Evolutionary conservation across 176 grass and related monocot species (phyloP).

Genomic region (Triticum turgidum): DNA sequence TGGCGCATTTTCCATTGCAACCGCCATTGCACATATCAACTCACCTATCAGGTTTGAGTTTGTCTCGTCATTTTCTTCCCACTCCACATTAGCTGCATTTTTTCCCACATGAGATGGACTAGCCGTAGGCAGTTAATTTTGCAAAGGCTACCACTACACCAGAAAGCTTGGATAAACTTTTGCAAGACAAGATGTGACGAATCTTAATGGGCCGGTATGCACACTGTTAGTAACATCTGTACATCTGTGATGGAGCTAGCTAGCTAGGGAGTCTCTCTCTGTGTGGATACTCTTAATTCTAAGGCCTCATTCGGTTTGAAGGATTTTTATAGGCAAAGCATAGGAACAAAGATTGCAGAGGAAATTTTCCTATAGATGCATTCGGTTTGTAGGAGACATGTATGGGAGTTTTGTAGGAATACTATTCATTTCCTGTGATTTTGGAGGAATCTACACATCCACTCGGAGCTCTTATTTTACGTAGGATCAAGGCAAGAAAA

Average conservation of each 20-base stretch:
- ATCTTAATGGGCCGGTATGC: not conserved
- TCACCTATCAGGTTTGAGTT: conserved; percentile 10
- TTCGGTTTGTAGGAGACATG: too few species aligned
- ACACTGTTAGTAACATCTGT: not conserved
- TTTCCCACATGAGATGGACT: not conserved
- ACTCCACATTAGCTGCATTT: not conserved
- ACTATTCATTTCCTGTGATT: too few species aligned
- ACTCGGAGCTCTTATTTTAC: too few species aligned
- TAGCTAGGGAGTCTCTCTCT: conserved; percentile 13
- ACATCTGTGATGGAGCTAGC: not conserved
- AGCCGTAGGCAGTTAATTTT: not conserved
- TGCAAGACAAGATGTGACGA: not conserved
- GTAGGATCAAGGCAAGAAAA: too few species aligned
- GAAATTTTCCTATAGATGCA: too few species aligned
- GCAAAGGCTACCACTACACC: conserved; percentile 18
- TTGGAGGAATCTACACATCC: too few species aligned
- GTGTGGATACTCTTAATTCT: not conserved
- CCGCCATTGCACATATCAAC: not conserved
- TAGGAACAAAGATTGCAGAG: too few species aligned
- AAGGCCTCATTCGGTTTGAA: too few species aligned
- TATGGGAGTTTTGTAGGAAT: too few species aligned
- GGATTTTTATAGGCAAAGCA: too few species aligned
- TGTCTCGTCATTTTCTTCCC: not conserved
- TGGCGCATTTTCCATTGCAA: not conserved
- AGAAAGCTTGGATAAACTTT: not conserved